These are phyloP conservation scores for Podospora bellae-mahoneyi DNA, from an alignment of 495 filamentous ascomycete species.

Conservation along the genomic window DNA sequence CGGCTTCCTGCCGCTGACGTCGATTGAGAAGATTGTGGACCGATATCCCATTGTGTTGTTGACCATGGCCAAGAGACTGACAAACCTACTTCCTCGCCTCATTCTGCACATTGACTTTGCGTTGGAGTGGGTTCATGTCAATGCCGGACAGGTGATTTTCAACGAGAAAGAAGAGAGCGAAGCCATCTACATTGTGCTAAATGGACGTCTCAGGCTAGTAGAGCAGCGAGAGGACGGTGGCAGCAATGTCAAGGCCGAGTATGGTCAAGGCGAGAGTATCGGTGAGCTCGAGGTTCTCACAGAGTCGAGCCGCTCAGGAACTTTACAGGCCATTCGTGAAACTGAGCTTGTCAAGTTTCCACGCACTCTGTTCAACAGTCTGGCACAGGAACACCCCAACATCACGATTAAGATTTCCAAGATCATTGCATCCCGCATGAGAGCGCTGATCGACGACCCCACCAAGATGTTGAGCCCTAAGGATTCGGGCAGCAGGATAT, in stretches of 20 bases:
- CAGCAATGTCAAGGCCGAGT: slow-evolving; percentile 89
- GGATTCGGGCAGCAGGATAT: slow-evolving; percentile 54
- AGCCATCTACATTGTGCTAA: slow-evolving; percentile 96
- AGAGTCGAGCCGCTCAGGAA: slow-evolving; percentile 81
- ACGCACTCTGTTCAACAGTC: slow-evolving; percentile 92
- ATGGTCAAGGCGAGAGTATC: slow-evolving; percentile 94
- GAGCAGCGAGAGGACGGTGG: slow-evolving; percentile 72
- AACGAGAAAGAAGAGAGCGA: slow-evolving; percentile 95
- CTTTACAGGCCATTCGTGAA: slow-evolving; percentile 91
- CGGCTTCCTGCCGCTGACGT: slow-evolving; percentile 82
- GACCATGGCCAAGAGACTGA: slow-evolving; percentile 92
- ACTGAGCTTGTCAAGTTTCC: slow-evolving; percentile 96
- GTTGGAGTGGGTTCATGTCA: slow-evolving; percentile 95
- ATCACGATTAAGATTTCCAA: slow-evolving; percentile 99
- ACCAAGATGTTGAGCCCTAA: slow-evolving; percentile 36
- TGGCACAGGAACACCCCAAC: slow-evolving; percentile 93
- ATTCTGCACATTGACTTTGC: slow-evolving; percentile 98
- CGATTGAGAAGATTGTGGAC: slow-evolving; percentile 88
- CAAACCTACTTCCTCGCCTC: slow-evolving; percentile 81
- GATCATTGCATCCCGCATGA: slow-evolving; percentile 94
- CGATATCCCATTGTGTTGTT: slow-evolving; percentile 85
- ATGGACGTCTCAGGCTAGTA: slow-evolving; percentile 80
- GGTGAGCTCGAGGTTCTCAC: slow-evolving; percentile 97
- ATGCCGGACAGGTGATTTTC: slow-evolving; percentile 89
- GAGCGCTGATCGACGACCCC: slow-evolving; percentile 78